Evolutionary conservation across 495 filamentous ascomycete genomes (phyloP), one percentile per base, ranked within the genome.

Genomic region (Podospora pseudocomata): DNA sequence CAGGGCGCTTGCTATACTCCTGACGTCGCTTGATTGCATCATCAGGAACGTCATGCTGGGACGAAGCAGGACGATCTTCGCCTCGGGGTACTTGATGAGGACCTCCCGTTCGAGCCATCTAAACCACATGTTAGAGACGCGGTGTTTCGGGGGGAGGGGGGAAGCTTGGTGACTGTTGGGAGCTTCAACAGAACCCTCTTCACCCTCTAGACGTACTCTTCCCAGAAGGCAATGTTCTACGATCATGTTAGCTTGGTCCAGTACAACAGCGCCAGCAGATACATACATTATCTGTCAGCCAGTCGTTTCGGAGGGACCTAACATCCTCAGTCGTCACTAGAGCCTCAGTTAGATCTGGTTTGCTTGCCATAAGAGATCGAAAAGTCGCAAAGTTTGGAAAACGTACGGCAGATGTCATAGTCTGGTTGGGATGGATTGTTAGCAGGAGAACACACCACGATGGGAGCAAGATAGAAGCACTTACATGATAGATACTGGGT

Each of bases 241-340:
- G 65, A 27, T 62, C 15, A 57, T n/a, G 67, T 71, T 44, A 71
- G 69, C 63, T 60, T 56, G 20, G 5, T n/a, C 61, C 32, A 54
- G 32, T 65, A 61, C 76, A 69, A 73, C 65, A 56, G 67, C 32
- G 57, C 4, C 49, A 39, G 44, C 67, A 59, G 26, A 18, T 16
- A 79, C 89, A 66, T 86, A 96, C 93, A 82, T 97, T 97, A 77
- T 99, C 95, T n/a, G 94, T 98, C 61, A 99, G 83, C 95, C 95
- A 99, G 82, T 97, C 96, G 76, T 91, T 83, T 80, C 91, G 94
- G 60, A 99, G 84, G 32, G 89, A 88, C 77, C 91, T 89, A 69
- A 97, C 86, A 78, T 99, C 95, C 74, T 94, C 92, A 75, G 86
- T 78, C 20, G 77, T 80, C 20, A 83, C 77, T 83, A 34, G 9